Conservation (phyloP, 2,329 filamentous ascomycete genomes). For the Microsporum ferrugineum region DNA sequence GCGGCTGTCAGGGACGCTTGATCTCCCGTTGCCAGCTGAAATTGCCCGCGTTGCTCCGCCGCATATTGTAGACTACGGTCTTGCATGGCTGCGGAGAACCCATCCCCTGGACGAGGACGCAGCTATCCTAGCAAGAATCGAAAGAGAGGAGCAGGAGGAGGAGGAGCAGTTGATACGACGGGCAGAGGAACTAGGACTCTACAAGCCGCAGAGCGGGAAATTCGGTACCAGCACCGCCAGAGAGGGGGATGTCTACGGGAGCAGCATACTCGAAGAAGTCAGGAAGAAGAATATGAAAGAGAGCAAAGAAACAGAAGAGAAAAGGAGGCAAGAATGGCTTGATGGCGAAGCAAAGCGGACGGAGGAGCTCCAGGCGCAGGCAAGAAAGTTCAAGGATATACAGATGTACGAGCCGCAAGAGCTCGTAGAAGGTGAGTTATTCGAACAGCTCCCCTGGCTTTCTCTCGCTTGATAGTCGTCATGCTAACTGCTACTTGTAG, state of each 20-base stretch:
- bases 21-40: conserved; percentile 33
- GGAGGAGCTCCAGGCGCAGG: conserved; percentile 23
- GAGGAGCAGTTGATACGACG: conserved; percentile 28
- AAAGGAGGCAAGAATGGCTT: conserved; percentile 42
- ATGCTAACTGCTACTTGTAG: conserved; percentile 12
- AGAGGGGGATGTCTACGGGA: conserved; percentile 32
- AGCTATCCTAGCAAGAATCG: conserved; percentile 36
- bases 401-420: conserved; percentile 27
- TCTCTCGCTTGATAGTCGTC: background rate
- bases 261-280: conserved; percentile 31
- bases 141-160: conserved; percentile 29
- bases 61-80: conserved; percentile 25
- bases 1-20: conserved; percentile 35
- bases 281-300: conserved; percentile 31
- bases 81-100: conserved; percentile 33
- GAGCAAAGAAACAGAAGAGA: conserved; percentile 35
- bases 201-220: conserved; percentile 35
- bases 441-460: background rate
- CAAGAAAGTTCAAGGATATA: conserved; percentile 27
- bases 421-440: conserved; percentile 26
- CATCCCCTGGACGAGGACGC: conserved; percentile 39
- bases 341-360: conserved; percentile 37
- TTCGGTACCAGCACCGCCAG: conserved; percentile 33
- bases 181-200: conserved; percentile 32
- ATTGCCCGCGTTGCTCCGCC: conserved; percentile 25